These are phyloP conservation scores for Omphalotus guepiniiformis DNA, from an alignment of 768 basidiomycete genomes.

Conservation along the genomic window DNA sequence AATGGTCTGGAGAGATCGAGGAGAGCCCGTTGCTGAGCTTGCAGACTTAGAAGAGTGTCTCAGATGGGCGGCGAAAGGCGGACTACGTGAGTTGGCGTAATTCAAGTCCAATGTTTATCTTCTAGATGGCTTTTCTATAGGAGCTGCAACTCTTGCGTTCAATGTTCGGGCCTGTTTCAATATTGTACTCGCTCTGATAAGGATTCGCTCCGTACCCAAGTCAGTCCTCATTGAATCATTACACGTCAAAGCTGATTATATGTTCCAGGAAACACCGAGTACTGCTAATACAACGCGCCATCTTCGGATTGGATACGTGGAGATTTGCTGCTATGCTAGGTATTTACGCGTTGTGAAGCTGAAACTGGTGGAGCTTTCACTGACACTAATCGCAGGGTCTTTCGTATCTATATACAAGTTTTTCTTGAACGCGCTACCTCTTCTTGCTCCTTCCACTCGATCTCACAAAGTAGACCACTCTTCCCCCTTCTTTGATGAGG, in stretches of 20 bases:
- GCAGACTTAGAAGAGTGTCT: conserved; percentile 60
- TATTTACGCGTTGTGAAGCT: conserved; percentile 23
- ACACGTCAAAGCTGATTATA: background rate
- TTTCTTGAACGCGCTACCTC: conserved; percentile 72
- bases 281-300: conserved; percentile 68
- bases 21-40: conserved; percentile 70
- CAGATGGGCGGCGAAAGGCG: conserved; percentile 67
- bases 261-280: conserved; percentile 54
- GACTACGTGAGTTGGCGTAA: conserved; percentile 53
- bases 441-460: conserved; percentile 52
- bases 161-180: conserved; percentile 82
- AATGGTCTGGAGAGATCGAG: conserved; percentile 78
- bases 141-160: conserved; percentile 78
- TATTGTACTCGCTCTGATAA: conserved; percentile 70
- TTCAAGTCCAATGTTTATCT: background rate
- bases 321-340: conserved; percentile 89
- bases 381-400: conserved; percentile 40
- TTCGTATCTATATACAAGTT: conserved; percentile 79
- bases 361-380: background rate
- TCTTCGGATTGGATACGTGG: conserved; percentile 80
- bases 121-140: conserved; percentile 32
- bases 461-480: conserved; percentile 19
- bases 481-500: conserved; percentile 24
- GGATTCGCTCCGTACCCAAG: conserved; percentile 65
- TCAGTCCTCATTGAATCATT: conserved; percentile 25